Evolutionary conservation across 225 moss, liverwort and hornwort genomes (phyloP).

Genomic region (Marchantia polymorpha): DNA sequence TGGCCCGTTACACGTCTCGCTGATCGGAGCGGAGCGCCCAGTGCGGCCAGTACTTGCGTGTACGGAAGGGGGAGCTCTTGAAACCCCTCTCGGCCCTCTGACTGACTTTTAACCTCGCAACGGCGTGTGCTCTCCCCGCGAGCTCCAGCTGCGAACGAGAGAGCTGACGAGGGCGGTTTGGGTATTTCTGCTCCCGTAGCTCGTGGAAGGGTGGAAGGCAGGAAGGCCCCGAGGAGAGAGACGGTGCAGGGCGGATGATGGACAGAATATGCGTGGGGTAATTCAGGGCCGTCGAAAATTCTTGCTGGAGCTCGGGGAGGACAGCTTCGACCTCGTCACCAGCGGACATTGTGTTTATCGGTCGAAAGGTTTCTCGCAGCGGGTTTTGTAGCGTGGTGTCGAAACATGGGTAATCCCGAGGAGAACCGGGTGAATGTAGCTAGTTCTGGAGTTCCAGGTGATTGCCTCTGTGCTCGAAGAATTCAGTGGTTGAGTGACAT

Average conservation of each 20-base stretch:
- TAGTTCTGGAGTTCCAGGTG: conserved; percentile 1
- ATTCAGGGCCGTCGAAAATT: neutral
- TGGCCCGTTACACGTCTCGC: neutral
- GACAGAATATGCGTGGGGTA: neutral
- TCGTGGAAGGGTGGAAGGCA: neutral
- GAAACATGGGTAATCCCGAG: neutral
- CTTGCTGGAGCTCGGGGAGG: neutral
- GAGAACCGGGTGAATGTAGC: conserved; percentile 1
- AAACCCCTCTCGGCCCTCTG: neutral
- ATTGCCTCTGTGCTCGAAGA: neutral
- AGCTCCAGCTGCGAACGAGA: neutral
- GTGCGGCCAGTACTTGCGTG: neutral
- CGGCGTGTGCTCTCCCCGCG: neutral
- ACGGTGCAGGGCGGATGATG: neutral
- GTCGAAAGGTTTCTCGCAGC: neutral
- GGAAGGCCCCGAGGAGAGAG: neutral
- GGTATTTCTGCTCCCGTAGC: too few species aligned
- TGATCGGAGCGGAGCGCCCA: neutral
- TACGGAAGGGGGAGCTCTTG: neutral
- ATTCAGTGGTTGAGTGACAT: neutral
- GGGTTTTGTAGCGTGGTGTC: neutral
- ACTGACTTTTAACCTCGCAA: too few species aligned
- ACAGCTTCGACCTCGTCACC: neutral
- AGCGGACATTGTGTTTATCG: too few species aligned
- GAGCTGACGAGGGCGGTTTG: neutral